A percentile compares a stretch with the other conserved stretches of the same genome.
Conservation (phyloP, 192 early-diverging fungal genomes). For the Backusella parvicylindrica region DNA sequence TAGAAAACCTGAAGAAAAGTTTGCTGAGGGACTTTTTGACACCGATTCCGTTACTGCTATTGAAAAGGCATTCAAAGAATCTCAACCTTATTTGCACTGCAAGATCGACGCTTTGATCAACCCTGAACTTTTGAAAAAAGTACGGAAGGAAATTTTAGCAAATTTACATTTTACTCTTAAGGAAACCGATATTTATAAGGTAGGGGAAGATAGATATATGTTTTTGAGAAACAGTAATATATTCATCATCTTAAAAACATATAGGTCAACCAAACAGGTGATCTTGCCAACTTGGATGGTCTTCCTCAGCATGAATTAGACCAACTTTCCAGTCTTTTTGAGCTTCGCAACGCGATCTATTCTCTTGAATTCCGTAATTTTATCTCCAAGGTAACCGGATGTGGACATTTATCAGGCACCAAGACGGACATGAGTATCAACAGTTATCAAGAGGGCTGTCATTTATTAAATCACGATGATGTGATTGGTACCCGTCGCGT, state of each 20-base stretch:
- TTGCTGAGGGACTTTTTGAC: neutral
- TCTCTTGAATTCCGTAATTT: constrained; percentile 69
- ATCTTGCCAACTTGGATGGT: constrained; percentile 80
- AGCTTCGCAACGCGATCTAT: constrained; percentile 72
- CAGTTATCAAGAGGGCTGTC: constrained; percentile 66
- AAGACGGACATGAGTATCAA: constrained; percentile 77
- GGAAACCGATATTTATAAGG: constrained; percentile 84
- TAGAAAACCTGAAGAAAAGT: neutral
- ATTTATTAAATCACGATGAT: constrained; percentile 79
- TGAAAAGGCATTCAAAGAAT: constrained; percentile 18
- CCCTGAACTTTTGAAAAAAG: constrained; percentile 57
- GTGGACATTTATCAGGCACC: constrained; percentile 62
- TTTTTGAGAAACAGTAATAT: neutral
- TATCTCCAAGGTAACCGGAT: constrained; percentile 61
- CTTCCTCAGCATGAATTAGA: constrained; percentile 53
- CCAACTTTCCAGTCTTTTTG: constrained; percentile 52
- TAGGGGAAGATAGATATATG: neutral
- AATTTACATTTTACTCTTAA: constrained; percentile 71
- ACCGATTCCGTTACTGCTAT: neutral
- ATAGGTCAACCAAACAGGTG: constrained; percentile 71
- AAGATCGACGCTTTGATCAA: constrained; percentile 57
- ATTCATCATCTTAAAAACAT: neutral
- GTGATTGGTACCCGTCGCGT: constrained; percentile 75
- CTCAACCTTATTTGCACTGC: constrained; percentile 64
- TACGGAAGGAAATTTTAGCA: constrained; percentile 61